phyloP scores from a whole-genome alignment of 176 grass and related monocot genomes.

The Canna indica region DNA sequence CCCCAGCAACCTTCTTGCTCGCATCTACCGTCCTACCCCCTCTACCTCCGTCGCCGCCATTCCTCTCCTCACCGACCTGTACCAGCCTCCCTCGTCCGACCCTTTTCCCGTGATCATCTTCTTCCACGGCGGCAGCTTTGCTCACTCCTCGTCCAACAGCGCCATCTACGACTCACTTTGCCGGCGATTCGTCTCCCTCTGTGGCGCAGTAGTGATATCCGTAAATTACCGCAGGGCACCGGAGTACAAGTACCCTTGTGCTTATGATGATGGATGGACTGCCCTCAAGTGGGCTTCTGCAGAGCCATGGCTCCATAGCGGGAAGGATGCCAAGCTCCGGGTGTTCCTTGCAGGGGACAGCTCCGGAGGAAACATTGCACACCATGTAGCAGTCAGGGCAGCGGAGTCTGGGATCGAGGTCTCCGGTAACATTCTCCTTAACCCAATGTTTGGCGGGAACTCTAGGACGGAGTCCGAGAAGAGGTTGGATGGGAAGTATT shows the following conservation, averaged over 20 bases:
- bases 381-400: conserved; percentile 80
- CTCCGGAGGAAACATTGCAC: conserved; percentile 93
- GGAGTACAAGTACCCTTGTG: conserved; percentile 77
- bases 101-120: conserved; percentile 92
- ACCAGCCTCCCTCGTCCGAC: conserved; percentile 34
- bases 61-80: conserved; percentile 51
- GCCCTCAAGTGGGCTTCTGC: conserved; percentile 64
- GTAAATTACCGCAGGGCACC: conserved; percentile 89
- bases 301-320: conserved; percentile 67
- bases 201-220: conserved; percentile 64
- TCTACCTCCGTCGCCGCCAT: conserved; percentile 15
- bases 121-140: conserved; percentile 99
- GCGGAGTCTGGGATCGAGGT: conserved; percentile 63
- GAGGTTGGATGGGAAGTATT: conserved; percentile 84
- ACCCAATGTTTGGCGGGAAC: conserved; percentile 89
- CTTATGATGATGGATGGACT: conserved; percentile 88
- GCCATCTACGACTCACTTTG: conserved; percentile 81
- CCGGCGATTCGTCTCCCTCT: conserved; percentile 64
- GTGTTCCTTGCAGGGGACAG: conserved; percentile 91
- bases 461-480: conserved; percentile 69
- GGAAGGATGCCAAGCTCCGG: conserved; percentile 28
- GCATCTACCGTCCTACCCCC: conserved; percentile 61
- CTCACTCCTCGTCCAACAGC: conserved; percentile 63
- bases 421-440: conserved; percentile 73
- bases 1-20: conserved; percentile 49